Conservation (phyloP, 2,329 filamentous ascomycete species). For the Trichophyton rubrum region DNA sequence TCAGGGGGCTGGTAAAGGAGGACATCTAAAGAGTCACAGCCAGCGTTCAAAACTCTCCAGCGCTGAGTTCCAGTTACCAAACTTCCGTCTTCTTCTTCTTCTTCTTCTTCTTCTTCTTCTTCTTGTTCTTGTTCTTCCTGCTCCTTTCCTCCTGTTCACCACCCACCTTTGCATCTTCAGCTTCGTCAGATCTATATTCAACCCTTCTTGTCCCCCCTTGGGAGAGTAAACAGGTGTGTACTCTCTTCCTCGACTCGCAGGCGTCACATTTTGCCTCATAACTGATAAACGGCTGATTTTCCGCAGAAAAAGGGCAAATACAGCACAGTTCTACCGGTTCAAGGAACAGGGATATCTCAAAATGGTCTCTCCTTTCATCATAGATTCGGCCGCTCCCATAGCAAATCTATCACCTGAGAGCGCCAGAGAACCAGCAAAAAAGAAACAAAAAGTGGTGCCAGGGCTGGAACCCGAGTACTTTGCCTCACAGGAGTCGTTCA, state of each 20-base stretch:
- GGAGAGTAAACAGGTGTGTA: too few species aligned
- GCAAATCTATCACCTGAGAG: not conserved
- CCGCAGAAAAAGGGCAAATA: too few species aligned
- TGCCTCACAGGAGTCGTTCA: not conserved
- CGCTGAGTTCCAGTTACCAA: not conserved
- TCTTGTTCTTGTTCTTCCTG: not conserved
- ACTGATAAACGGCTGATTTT: too few species aligned
- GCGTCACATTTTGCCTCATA: too few species aligned
- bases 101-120: not conserved
- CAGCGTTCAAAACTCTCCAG: not conserved
- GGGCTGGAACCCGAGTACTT: not conserved
- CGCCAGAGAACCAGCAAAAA: not conserved
- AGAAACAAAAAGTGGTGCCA: not conserved
- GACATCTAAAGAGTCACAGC: not conserved
- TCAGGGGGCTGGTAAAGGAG: not conserved
- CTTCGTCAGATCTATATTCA: not conserved
- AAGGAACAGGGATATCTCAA: too few species aligned
- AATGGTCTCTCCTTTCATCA: not conserved
- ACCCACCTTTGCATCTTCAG: not conserved
- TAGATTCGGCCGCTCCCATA: not conserved
- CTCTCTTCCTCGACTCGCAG: too few species aligned
- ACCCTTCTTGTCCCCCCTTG: too few species aligned
- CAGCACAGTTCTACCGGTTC: too few species aligned
- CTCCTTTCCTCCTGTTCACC: not conserved
- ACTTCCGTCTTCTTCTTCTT: not conserved